These are phyloP conservation scores for Oligophagozyma castellii DNA, from an alignment of 1,139 yeast species.

Conservation along the genomic window DNA sequence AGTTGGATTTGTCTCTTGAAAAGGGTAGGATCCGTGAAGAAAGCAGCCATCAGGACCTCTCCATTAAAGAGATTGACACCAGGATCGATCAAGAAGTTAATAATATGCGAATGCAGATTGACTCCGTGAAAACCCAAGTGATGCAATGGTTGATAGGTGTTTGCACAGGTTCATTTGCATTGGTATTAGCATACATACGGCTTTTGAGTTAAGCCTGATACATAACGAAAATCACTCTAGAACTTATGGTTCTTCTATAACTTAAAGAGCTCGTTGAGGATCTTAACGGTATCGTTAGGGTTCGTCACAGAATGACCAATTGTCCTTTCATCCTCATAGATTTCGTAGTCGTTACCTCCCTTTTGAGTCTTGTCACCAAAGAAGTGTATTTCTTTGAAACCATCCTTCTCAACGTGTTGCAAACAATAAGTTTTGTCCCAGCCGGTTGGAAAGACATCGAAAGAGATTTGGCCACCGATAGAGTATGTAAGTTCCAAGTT, in stretches of 20 bases:
- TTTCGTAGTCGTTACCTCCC: conserved; percentile 99
- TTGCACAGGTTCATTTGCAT: conserved; percentile 93
- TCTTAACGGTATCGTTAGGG: conserved; percentile 79
- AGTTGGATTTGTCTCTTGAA: conserved; percentile 80
- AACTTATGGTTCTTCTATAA: conserved; percentile 9
- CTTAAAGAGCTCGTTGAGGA: conserved; percentile 67
- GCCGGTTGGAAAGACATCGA: conserved; percentile 99
- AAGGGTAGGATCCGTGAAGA: conserved; percentile 95
- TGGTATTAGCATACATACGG: conserved; percentile 81
- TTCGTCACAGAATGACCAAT: conserved; percentile 85
- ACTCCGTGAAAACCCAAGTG: conserved; percentile 87
- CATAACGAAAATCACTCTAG: not conserved
- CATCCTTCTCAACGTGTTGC: conserved; percentile 77
- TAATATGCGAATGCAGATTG: conserved; percentile 89
- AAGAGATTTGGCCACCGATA: conserved; percentile 97
- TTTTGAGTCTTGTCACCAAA: conserved; percentile 95
- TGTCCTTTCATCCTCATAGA: conserved; percentile 80
- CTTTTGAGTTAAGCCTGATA: conserved; percentile 39
- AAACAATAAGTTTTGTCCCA: conserved; percentile 99
- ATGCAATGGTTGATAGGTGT: conserved; percentile 98
- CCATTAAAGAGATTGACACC: conserved; percentile 88
- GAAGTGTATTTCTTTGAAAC: conserved; percentile 83
- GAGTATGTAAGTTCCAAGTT: conserved; percentile 86
- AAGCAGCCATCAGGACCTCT: conserved; percentile 78
- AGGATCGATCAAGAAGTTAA: conserved; percentile 91